A percentile compares a stretch with the other conserved stretches of the same genome.
phyloP scores from a whole-genome alignment of 2,329 filamentous ascomycete species.

The Furcasterigmium furcatum region DNA sequence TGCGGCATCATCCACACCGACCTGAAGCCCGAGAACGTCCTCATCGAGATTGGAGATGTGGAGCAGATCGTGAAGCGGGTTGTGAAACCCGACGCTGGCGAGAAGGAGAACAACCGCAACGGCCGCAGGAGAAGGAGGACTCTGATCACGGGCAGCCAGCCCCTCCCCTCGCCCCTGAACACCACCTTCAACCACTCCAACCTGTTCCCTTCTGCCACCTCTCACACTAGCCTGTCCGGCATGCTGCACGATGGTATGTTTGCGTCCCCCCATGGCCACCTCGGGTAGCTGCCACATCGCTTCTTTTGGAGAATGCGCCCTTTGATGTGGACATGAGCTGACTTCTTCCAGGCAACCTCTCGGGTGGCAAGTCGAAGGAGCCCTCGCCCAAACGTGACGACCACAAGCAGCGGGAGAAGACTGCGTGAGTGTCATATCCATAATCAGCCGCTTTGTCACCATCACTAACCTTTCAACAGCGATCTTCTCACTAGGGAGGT shows the following conservation, averaged over 20 bases:
- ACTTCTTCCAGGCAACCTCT: constrained; percentile 1
- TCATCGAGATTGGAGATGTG: constrained; percentile 98
- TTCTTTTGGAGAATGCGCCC: neutral
- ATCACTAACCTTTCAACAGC: constrained; percentile 37
- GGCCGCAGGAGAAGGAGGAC: constrained; percentile 86
- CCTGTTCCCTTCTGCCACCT: constrained; percentile 59
- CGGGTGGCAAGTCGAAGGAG: constrained; percentile 33
- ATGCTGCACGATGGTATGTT: constrained; percentile 74
- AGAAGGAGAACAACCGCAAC: constrained; percentile 89
- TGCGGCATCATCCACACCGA: constrained; percentile 99
- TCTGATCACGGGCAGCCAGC: constrained; percentile 95
- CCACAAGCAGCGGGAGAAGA: constrained; percentile 87
- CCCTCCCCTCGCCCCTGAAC: constrained; percentile 90
- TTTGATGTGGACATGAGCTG: neutral
- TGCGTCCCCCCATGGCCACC: neutral
- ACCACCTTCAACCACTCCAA: constrained; percentile 82
- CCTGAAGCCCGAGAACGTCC: constrained; percentile 94
- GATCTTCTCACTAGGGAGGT: constrained; percentile 91
- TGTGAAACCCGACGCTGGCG: constrained; percentile 72
- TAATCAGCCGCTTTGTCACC: neutral
- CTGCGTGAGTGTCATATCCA: constrained; percentile 64
- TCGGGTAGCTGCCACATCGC: no score
- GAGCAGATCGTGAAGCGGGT: constrained; percentile 98
- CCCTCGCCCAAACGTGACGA: constrained; percentile 48
- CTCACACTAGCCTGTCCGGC: constrained; percentile 77